Evolutionary conservation across 176 grass and related monocot species (phyloP).

Genomic region (Eleusine indica): DNA sequence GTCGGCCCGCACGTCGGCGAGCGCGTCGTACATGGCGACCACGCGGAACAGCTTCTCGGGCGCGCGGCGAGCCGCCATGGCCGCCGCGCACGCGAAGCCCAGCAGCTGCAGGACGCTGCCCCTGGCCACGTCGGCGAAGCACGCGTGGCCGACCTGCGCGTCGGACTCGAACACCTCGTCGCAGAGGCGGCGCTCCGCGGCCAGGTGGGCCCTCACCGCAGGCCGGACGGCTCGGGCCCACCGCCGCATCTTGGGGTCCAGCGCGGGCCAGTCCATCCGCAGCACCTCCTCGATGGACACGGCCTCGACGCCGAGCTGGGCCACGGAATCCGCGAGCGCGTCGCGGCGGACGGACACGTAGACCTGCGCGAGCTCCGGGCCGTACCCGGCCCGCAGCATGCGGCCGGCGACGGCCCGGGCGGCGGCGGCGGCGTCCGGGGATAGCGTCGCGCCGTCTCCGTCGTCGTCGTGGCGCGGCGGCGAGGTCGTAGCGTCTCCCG

Average conservation of each 20-base stretch:
- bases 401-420: conserved; percentile 46
- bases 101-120: conserved; percentile 73
- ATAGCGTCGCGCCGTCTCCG: conserved; percentile 16
- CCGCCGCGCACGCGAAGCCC: conserved; percentile 69
- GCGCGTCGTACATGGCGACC: conserved; percentile 84
- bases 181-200: conserved; percentile 57
- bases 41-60: conserved; percentile 77
- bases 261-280: conserved; percentile 61
- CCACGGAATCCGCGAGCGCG: conserved; percentile 60
- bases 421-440: conserved; percentile 34
- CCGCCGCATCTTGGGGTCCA: conserved; percentile 72
- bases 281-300: conserved; percentile 79
- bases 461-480: conserved; percentile 3
- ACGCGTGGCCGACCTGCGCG: conserved; percentile 56
- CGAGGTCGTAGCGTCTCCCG: conserved; percentile 39
- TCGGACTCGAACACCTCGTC: conserved; percentile 58
- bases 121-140: conserved; percentile 78
- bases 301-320: conserved; percentile 53
- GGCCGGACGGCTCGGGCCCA: conserved; percentile 65
- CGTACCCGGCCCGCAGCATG: conserved; percentile 74
- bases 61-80: conserved; percentile 55
- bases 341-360: conserved; percentile 64
- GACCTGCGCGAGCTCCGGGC: conserved; percentile 67
- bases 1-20: conserved; percentile 53
- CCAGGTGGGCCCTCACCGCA: conserved; percentile 50